phyloP scores from a whole-genome alignment of 805 yeast species.

The Myxozyma sirexii region DNA sequence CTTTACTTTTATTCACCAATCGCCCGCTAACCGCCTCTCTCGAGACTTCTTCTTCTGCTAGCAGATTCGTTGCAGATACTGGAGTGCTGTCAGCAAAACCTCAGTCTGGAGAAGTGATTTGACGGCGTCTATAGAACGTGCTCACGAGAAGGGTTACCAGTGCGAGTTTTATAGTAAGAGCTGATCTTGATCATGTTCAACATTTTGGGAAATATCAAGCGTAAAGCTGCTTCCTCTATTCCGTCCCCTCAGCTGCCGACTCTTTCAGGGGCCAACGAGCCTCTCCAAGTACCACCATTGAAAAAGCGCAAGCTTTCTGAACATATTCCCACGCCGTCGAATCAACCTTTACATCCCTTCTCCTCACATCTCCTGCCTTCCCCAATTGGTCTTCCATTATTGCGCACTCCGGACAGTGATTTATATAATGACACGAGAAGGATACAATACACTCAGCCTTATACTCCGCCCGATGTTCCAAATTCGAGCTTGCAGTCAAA shows the following conservation, averaged over 20 bases:
- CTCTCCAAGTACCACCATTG: background rate
- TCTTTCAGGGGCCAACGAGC: background rate
- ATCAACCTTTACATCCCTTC: background rate
- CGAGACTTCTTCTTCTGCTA: no score
- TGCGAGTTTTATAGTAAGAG: no score
- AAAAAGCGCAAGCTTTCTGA: constrained; percentile 2
- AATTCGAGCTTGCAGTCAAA: constrained; percentile 3
- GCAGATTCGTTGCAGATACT: no score
- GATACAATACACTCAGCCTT: background rate
- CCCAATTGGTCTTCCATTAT: background rate
- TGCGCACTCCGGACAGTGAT: constrained; percentile 10
- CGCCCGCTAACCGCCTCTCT: no score
- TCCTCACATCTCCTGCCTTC: constrained; percentile 4
- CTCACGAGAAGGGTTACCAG: no score
- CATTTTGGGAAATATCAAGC: constrained; percentile 4
- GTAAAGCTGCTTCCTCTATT: background rate
- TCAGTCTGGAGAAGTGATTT: no score
- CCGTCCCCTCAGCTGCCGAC: constrained; percentile 6
- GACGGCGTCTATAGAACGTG: no score
- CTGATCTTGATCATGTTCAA: no score
- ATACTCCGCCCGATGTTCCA: constrained; percentile 10
- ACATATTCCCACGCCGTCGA: background rate
- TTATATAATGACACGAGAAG: constrained; percentile 10
- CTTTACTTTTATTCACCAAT: no score
- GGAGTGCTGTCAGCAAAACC: no score